Evolutionary conservation across 257 asterid species (phyloP), one percentile per base, ranked within the genome.

Genomic region (Solanum arcanum): DNA sequence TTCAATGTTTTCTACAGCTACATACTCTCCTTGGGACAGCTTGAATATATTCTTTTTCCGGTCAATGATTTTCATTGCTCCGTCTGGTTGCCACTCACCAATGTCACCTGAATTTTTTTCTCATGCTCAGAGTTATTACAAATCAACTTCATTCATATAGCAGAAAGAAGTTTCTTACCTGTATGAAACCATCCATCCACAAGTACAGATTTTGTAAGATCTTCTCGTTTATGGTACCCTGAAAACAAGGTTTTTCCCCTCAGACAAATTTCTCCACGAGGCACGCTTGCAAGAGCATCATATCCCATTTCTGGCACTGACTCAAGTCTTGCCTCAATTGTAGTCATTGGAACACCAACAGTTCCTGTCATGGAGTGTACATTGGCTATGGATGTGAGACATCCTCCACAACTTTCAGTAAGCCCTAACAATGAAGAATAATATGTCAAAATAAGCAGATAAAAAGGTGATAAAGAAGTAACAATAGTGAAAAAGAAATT

Each of bases 171-270:
- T 86, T 69, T 29, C 41, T 88, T 92, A 94, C 99, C 99, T 12
- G 99, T 95, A 85, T 95, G 99, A 87, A 97, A 97, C 98, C 99
- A 97, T 52, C 99, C 99, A 87, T 95, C 98, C 6, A 94, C 94
- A 35, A 93, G 39, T 25, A 92, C 98, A 23, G 92, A 93, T 49
- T 89, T 74, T 0, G 97, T 94, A 49, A 97, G 98, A 86, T 97
- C 99, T 42, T 87, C 93, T n/a, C 98, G 95, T 91, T 94, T 97
- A 85, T 95, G 89, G 90, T 97, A 97, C 75, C 98, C 98, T 9
- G 95, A 94, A 91, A 95, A 95, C 87, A 97, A 88, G 44, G 98
- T 94, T 86, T 86, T 93, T 33, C 99, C 99, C 86, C 98, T 85
- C 0, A 97, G 88, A 90, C 99, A 97, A 88, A 97, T 94, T 84